Evolutionary conservation across 805 yeast genomes (phyloP).

Genomic region (Lipomyces sp.): DNA sequence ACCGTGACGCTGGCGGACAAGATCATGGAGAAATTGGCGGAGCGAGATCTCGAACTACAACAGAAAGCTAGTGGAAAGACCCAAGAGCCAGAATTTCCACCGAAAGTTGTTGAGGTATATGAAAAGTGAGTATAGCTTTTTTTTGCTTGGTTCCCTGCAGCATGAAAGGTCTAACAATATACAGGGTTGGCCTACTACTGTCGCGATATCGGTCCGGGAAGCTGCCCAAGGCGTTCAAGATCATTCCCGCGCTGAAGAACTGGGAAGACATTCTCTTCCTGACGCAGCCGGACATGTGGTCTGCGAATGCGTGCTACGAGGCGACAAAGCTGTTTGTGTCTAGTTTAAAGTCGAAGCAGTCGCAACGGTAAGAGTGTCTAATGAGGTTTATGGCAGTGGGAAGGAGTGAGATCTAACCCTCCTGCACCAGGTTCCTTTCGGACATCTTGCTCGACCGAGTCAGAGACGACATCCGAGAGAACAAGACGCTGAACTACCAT

Average conservation of each 20-base stretch:
- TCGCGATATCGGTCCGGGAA: constrained; percentile 93
- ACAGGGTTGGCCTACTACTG: constrained; percentile 71
- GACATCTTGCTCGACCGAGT: constrained; percentile 42
- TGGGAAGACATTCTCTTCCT: constrained; percentile 96
- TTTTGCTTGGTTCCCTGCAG: not conserved
- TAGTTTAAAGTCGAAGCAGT: constrained; percentile 79
- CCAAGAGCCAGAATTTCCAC: constrained; percentile 56
- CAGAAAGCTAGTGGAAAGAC: constrained; percentile 33
- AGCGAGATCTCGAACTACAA: constrained; percentile 49
- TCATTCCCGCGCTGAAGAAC: constrained; percentile 84
- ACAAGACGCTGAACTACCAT: constrained; percentile 76
- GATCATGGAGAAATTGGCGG: constrained; percentile 83
- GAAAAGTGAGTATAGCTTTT: constrained; percentile 50
- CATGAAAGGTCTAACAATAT: not conserved
- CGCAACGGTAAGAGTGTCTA: constrained; percentile 81
- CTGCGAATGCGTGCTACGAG: constrained; percentile 90
- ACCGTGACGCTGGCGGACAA: constrained; percentile 69
- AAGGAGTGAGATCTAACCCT: constrained; percentile 59
- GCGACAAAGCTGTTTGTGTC: constrained; percentile 94
- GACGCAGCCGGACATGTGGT: constrained; percentile 90
- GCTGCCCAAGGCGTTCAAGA: constrained; percentile 93
- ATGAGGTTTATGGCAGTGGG: not conserved
- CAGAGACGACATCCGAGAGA: constrained; percentile 41
- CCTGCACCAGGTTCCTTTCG: constrained; percentile 33
- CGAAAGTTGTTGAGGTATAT: constrained; percentile 93